Evolutionary conservation across 2,329 filamentous ascomycete genomes (phyloP).

Genomic region (Cladorrhinum sp.): DNA sequence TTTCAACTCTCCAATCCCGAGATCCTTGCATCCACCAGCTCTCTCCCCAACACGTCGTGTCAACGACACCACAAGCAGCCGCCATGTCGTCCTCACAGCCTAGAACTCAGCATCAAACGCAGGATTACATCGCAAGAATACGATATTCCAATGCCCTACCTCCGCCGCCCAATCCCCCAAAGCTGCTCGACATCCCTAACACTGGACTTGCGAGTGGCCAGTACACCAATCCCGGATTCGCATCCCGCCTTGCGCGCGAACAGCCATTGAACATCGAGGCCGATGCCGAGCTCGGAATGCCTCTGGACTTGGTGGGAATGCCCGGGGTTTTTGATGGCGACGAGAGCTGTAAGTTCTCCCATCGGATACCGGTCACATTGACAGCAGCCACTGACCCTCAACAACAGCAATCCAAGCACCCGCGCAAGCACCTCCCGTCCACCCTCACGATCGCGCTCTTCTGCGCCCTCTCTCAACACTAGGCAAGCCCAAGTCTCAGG

Average conservation of each 20-base stretch:
- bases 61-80: background rate
- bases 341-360: slow-evolving; percentile 69
- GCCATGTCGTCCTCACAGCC: slow-evolving; percentile 31
- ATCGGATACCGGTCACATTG: slow-evolving; percentile 17
- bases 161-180: slow-evolving; percentile 89
- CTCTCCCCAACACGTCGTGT: background rate
- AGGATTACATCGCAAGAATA: slow-evolving; percentile 96
- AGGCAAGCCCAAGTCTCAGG: slow-evolving; percentile 75
- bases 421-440: slow-evolving; percentile 65
- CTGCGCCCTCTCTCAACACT: slow-evolving; percentile 80
- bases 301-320: slow-evolving; percentile 90
- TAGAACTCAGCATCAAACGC: slow-evolving; percentile 66
- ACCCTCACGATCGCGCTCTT: slow-evolving; percentile 80
- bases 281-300: slow-evolving; percentile 97
- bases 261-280: slow-evolving; percentile 96
- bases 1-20: slow-evolving; percentile 1
- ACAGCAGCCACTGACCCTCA: slow-evolving; percentile 21
- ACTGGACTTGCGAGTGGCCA: slow-evolving; percentile 81
- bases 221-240: slow-evolving; percentile 88
- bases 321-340: slow-evolving; percentile 93
- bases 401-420: slow-evolving; percentile 77
- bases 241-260: slow-evolving; percentile 81
- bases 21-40: slow-evolving; percentile 2
- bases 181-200: slow-evolving; percentile 95
- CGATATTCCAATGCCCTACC: slow-evolving; percentile 95